Evolutionary conservation across 2,329 filamentous ascomycete species (phyloP).

Genomic region (Helotiales sp.): DNA sequence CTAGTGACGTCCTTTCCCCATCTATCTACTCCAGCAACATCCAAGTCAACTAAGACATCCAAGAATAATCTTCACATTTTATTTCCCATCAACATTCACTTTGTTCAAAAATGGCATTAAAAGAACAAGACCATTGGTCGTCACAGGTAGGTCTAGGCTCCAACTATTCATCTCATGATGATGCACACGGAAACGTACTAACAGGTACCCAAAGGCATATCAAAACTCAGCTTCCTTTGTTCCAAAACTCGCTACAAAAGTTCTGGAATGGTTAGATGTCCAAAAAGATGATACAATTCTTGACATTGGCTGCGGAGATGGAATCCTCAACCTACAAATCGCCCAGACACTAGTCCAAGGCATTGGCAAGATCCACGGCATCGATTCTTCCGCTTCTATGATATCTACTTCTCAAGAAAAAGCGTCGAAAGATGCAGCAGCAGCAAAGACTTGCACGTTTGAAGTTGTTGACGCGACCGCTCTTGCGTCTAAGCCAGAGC

Average conservation of each 20-base stretch:
- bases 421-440: constrained; percentile 22
- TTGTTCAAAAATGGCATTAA: constrained; percentile 10
- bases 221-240: constrained; percentile 63
- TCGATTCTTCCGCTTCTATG: constrained; percentile 61
- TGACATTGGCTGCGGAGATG: constrained; percentile 67
- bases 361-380: constrained; percentile 51
- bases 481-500: constrained; percentile 36
- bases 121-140: constrained; percentile 40
- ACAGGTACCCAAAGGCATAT: constrained; percentile 44
- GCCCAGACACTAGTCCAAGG: constrained; percentile 47
- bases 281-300: constrained; percentile 58
- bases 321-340: constrained; percentile 57
- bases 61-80: background rate
- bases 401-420: constrained; percentile 50
- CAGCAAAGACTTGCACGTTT: constrained; percentile 27
- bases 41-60: background rate
- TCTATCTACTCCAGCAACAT: background rate
- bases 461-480: constrained; percentile 46
- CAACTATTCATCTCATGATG: too few species aligned
- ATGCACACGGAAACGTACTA: too few species aligned
- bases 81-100: background rate
- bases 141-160: constrained; percentile 36
- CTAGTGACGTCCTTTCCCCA: background rate
- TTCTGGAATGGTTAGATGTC: constrained; percentile 58
- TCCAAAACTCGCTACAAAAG: constrained; percentile 58